A percentile compares a stretch with the other conserved stretches of the same genome.
Evolutionary conservation across 2,329 filamentous ascomycete genomes (phyloP).

Genomic region (Arthrocladium fulminans): DNA sequence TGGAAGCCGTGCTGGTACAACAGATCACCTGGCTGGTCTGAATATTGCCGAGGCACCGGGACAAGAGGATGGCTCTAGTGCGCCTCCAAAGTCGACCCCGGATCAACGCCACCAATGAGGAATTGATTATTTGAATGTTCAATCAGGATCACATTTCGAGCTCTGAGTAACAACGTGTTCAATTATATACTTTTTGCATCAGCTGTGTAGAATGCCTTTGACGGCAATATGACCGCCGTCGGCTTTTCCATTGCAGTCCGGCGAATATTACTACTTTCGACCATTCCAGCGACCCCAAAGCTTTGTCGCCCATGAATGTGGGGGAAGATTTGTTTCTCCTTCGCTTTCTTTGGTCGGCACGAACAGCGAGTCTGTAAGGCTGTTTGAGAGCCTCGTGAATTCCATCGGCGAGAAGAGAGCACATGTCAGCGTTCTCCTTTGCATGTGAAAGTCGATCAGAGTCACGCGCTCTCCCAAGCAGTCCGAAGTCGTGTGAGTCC

Average conservation of each 20-base stretch:
- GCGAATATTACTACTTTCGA: not conserved
- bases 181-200: not conserved
- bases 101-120: not conserved
- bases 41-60: constrained; percentile 1
- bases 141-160: too few species aligned
- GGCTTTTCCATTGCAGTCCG: not conserved
- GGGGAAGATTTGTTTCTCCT: constrained; percentile 6
- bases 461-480: not conserved
- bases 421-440: not conserved
- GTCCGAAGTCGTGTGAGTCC: too few species aligned
- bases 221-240: not conserved
- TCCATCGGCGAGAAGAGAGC: not conserved
- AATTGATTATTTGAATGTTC: not conserved
- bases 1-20: not conserved
- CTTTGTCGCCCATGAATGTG: not conserved
- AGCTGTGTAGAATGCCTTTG: not conserved
- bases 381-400: not conserved
- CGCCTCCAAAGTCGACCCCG: not conserved
- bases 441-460: constrained; percentile 1
- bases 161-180: too few species aligned
- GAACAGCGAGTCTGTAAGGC: constrained; percentile 2
- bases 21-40: constrained; percentile 3
- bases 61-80: too few species aligned
- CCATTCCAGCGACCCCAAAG: not conserved
- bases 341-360: constrained; percentile 3